A percentile compares a stretch with the other conserved stretches of the same genome.
Conservation (phyloP, 176 grass and related monocot species). For the Melocanna baccifera region DNA sequence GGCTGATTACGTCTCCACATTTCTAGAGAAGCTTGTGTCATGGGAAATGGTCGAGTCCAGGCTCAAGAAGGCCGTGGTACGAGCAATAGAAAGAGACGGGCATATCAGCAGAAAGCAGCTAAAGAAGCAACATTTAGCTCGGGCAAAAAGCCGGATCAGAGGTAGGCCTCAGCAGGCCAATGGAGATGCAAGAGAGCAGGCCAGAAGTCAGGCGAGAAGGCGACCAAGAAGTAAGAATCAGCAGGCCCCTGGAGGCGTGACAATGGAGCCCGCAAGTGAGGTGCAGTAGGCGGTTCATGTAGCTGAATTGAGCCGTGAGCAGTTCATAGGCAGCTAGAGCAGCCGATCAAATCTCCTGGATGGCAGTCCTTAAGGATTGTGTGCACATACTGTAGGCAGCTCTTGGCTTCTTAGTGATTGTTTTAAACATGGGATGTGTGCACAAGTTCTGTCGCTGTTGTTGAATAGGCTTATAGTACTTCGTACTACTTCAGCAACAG, state of each 20-base stretch:
- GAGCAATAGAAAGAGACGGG: slow-evolving; percentile 37
- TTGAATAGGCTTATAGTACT: not conserved
- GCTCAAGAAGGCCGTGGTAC: slow-evolving; percentile 43
- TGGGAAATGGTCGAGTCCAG: slow-evolving; percentile 70
- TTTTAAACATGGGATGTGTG: not conserved
- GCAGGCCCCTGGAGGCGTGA: slow-evolving; percentile 8
- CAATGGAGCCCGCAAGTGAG: not conserved
- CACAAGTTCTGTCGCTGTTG: not conserved
- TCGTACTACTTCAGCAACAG: not conserved
- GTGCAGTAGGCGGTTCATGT: not conserved
- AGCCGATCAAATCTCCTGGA: not conserved
- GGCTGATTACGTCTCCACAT: slow-evolving; percentile 60
- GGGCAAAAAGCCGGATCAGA: not conserved
- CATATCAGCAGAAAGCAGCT: slow-evolving; percentile 21
- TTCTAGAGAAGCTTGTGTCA: slow-evolving; percentile 85
- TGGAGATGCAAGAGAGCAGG: not conserved
- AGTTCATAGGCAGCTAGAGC: not conserved
- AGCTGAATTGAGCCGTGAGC: not conserved
- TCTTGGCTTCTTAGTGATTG: not conserved
- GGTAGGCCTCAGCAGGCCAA: not conserved
- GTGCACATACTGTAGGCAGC: not conserved
- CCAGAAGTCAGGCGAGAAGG: not conserved
- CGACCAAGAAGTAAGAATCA: slow-evolving; percentile 28
- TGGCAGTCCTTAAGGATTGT: not conserved
- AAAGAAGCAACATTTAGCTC: slow-evolving; percentile 26